Evolutionary conservation across 2,329 filamentous ascomycete species (phyloP).

Genomic region (Plectosphaerella sp.): DNA sequence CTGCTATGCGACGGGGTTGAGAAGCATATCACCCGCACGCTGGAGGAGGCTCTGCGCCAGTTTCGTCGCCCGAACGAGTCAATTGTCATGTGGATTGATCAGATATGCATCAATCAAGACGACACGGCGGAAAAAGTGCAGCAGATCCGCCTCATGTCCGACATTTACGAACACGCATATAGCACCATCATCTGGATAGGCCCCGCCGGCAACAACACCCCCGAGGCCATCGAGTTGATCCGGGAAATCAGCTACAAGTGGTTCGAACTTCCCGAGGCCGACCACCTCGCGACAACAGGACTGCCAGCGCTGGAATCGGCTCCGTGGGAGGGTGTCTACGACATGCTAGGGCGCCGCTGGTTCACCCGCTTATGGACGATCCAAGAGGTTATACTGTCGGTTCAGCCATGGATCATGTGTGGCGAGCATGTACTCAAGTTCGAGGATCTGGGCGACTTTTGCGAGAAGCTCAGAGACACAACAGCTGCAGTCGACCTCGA

Average conservation of each 20-base stretch:
- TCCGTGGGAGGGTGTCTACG: not conserved
- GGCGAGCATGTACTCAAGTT: conserved; percentile 1
- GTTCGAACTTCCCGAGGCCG: not conserved
- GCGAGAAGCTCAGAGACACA: too few relatives aligned
- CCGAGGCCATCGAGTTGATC: conserved; percentile 10
- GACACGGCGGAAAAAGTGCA: conserved; percentile 6
- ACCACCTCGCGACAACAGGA: not conserved
- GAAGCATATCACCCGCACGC: conserved; percentile 1
- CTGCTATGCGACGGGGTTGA: not conserved
- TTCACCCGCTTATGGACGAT: conserved; percentile 7
- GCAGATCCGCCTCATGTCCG: conserved; percentile 10
- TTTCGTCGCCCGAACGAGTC: not conserved
- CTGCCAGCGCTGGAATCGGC: not conserved
- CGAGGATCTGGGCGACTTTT: not conserved
- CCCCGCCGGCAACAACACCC: conserved; percentile 12
- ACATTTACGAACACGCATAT: conserved; percentile 5
- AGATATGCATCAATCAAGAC: conserved; percentile 11
- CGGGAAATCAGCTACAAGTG: not conserved
- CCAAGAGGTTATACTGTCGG: conserved; percentile 4
- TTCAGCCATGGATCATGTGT: conserved; percentile 4
- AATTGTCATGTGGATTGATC: conserved; percentile 10
- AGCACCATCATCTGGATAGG: conserved; percentile 15
- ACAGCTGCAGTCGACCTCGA: too few relatives aligned
- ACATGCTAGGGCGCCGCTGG: conserved; percentile 3
- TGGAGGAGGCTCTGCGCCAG: conserved; percentile 1